phyloP scores from a whole-genome alignment of 2,329 filamentous ascomycete genomes.

The Phaeoacremonium minimum region DNA sequence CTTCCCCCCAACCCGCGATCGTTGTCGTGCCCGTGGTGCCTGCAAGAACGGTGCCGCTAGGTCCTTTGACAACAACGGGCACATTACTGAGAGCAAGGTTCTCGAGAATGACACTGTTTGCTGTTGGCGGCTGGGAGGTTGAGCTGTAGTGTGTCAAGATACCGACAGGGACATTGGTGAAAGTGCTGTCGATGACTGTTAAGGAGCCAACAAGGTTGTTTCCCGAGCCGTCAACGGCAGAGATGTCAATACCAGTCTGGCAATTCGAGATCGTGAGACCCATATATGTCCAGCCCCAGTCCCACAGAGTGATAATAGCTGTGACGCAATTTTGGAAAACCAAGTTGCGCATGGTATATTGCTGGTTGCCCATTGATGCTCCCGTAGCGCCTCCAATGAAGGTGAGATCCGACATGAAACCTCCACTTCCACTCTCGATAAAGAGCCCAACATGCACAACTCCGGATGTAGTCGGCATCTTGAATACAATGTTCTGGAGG shows the following conservation, averaged over 20 bases:
- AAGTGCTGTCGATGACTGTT: constrained; percentile 64
- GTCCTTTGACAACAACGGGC: constrained; percentile 31
- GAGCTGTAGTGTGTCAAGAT: constrained; percentile 57
- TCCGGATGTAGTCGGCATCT: constrained; percentile 39
- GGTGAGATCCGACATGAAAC: constrained; percentile 48
- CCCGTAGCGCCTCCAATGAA: constrained; percentile 56
- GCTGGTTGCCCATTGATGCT: constrained; percentile 62
- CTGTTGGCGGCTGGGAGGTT: constrained; percentile 33
- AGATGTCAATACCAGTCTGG: constrained; percentile 57
- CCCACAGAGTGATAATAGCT: constrained; percentile 49
- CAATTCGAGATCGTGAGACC: constrained; percentile 56
- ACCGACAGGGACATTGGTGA: constrained; percentile 59
- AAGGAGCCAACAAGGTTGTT: constrained; percentile 64
- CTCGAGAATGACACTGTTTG: constrained; percentile 55
- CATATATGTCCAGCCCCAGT: constrained; percentile 70
- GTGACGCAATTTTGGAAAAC: constrained; percentile 54
- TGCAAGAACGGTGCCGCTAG: constrained; percentile 42
- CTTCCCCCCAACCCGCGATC: constrained; percentile 63
- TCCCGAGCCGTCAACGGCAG: constrained; percentile 37
- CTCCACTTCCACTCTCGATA: constrained; percentile 48
- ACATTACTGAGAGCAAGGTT: constrained; percentile 34
- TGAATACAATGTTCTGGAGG: constrained; percentile 54
- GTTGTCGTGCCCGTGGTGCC: constrained; percentile 45
- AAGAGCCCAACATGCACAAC: constrained; percentile 55
- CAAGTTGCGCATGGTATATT: constrained; percentile 66